Percentiles rank a stretch among this genome's conserved stretches.
Evolutionary conservation across 2,329 filamentous ascomycete species (phyloP).

Genomic region (Cladophialophora chaetospira): DNA sequence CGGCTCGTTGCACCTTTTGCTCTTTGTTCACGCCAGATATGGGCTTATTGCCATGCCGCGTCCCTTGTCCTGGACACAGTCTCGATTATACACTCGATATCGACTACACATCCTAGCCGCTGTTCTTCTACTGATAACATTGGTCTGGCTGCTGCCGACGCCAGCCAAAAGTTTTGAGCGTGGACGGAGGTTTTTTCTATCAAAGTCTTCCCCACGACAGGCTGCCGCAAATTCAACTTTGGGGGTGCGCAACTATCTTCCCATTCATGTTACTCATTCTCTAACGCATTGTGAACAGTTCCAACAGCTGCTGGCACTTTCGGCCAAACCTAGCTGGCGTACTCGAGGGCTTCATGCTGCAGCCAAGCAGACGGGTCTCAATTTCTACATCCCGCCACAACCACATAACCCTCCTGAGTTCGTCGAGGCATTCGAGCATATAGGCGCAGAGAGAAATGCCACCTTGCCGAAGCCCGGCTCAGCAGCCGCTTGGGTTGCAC

Average conservation of each 20-base stretch:
- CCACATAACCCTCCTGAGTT: slow-evolving; percentile 34
- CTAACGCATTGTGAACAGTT: slow-evolving; percentile 28
- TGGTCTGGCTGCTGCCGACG: too few species aligned
- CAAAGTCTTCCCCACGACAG: too few species aligned
- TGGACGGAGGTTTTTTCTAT: too few species aligned
- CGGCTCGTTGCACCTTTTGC: too few species aligned
- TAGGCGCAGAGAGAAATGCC: slow-evolving; percentile 21
- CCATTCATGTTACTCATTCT: neutral
- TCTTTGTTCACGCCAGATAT: too few species aligned
- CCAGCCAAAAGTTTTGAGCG: too few species aligned
- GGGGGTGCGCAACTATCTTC: slow-evolving; percentile 1
- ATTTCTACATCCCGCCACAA: slow-evolving; percentile 40
- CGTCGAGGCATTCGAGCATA: slow-evolving; percentile 36
- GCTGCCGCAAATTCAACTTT: slow-evolving; percentile 26
- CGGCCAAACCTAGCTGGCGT: slow-evolving; percentile 40
- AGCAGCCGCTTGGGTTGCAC: slow-evolving; percentile 41
- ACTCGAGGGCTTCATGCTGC: slow-evolving; percentile 41
- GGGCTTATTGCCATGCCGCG: too few species aligned
- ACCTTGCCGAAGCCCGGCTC: slow-evolving; percentile 17
- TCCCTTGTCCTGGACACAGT: too few species aligned
- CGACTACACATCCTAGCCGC: too few species aligned
- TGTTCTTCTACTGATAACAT: too few species aligned
- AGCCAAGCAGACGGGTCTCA: slow-evolving; percentile 38
- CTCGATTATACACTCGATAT: too few species aligned
- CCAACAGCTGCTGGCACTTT: slow-evolving; percentile 39